These are phyloP conservation scores for Globisporangium okanoganense DNA, from an alignment of 352 stramenopile species.

Conservation along the genomic window DNA sequence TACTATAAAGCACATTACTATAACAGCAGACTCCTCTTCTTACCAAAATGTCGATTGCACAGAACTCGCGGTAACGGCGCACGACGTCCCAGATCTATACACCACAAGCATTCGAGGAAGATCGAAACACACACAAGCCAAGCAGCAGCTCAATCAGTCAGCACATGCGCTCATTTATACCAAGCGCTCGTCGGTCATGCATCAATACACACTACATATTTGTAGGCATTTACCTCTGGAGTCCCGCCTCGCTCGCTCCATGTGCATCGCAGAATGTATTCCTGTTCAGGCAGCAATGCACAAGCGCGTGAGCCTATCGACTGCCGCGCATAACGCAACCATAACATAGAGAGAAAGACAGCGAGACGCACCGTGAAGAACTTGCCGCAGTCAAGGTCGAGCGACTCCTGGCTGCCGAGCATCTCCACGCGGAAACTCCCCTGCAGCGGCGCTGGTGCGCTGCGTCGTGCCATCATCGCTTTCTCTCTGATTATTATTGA, in stretches of 20 bases:
- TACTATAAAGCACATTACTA: too few relatives aligned
- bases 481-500: not conserved
- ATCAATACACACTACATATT: not conserved
- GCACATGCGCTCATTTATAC: not conserved
- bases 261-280: conserved; percentile 81
- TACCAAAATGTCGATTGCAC: conserved; percentile 82
- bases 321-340: not conserved
- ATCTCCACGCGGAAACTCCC: conserved; percentile 25
- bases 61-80: conserved; percentile 83
- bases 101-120: not conserved
- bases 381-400: conserved; percentile 82
- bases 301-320: not conserved
- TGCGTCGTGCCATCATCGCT: conserved; percentile 8
- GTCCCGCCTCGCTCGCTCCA: conserved; percentile 52
- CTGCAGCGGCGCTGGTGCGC: conserved; percentile 3
- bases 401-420: conserved; percentile 72
- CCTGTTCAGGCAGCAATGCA: conserved; percentile 27
- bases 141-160: not conserved
- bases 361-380: conserved; percentile 66
- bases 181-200: not conserved
- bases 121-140: not conserved
- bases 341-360: not conserved
- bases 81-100: conserved; percentile 78
- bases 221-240: conserved; percentile 28
- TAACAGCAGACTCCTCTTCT: not conserved